A percentile compares a stretch with the other conserved stretches of the same genome.
Conservation (phyloP, 2,329 filamentous ascomycete genomes). For the Eutypa lata region DNA sequence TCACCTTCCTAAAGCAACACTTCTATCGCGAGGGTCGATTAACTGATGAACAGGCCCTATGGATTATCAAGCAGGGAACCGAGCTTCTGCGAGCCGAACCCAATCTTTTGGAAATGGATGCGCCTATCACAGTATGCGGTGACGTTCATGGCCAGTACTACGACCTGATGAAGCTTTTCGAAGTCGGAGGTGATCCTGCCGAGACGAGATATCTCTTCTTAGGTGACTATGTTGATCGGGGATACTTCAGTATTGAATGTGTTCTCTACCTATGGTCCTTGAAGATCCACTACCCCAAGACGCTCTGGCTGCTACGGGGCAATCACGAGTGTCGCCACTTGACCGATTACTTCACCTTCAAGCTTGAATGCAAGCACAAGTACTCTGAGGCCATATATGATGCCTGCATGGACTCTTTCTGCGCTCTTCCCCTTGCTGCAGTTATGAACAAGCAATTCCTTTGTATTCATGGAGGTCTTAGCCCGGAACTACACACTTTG, state of each 20-base stretch:
- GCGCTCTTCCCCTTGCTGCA: slow-evolving; percentile 84
- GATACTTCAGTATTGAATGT: slow-evolving; percentile 99
- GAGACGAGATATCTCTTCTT: slow-evolving; percentile 97
- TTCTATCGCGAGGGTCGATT: slow-evolving; percentile 96
- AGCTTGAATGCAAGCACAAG: slow-evolving; percentile 99
- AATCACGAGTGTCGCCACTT: slow-evolving; percentile 99
- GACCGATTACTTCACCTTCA: slow-evolving; percentile 99
- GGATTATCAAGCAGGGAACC: slow-evolving; percentile 85
- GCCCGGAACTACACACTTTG: slow-evolving; percentile 91
- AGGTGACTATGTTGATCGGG: slow-evolving; percentile 95
- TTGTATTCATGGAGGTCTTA: slow-evolving; percentile 95
- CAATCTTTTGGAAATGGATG: slow-evolving; percentile 98
- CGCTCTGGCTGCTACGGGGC: slow-evolving; percentile 91
- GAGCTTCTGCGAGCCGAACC: slow-evolving; percentile 86
- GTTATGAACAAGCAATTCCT: slow-evolving; percentile 99
- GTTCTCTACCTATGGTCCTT: slow-evolving; percentile 96
- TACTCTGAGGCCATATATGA: slow-evolving; percentile 96
- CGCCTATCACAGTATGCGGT: slow-evolving; percentile 96
- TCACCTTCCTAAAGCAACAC: slow-evolving; percentile 94
- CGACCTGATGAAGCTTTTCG: slow-evolving; percentile 98
- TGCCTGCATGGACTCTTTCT: slow-evolving; percentile 98
- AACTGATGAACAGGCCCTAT: slow-evolving; percentile 95
- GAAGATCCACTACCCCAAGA: slow-evolving; percentile 99
- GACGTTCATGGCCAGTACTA: slow-evolving; percentile 99
- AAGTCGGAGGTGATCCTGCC: slow-evolving; percentile 93